Evolutionary conservation across 768 basidiomycete species (phyloP), one percentile per base, ranked within the genome.

Genomic region (Suillus bovinus): DNA sequence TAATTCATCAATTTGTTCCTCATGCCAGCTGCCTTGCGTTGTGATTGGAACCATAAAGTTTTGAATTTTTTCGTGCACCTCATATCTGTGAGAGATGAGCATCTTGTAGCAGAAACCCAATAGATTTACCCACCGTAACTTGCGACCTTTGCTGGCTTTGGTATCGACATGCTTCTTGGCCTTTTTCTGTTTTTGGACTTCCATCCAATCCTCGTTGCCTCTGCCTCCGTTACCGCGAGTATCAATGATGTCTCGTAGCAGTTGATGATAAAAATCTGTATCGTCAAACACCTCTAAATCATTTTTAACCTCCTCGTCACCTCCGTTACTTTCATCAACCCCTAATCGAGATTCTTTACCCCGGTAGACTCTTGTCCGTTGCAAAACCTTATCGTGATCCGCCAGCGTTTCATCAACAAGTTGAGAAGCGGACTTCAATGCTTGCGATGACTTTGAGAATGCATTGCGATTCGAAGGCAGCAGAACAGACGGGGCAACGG

Each of bases 31-130:
- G 33, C 86, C 86, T 38, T 76, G 72, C 22, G 67, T 66, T 8
- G 85, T 84, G 14, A 95, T 87, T 7, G 96, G 96, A 2, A 95
- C 93, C 90, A 96, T 96, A 72, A 98, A 99, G 74, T 95, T 94
- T 74, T 95, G 93, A 56, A 97, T 79, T 78, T 97, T 99, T 69
- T 99, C 95, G 70, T 99, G 97, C 2, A 93, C 87, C 66, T 96
- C 91, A 73, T 94, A 97, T 60, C 93, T 91, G 71, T 7, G 34
- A n/a, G 55, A 58, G 22, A 52, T 33, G n/a, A 69, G 39, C 14
- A 41, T 50, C 27, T 22, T 36, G 24, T 24, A 55, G 17, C 39
- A 24, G 44, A 38, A 41, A 41, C 49, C 20, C 22, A 49, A 47
- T 47, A 39, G 46, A 34, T 36, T 36, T 52, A 17, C 78, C 86